These are phyloP conservation scores for Malus asiatica DNA, from an alignment of 306 rosid genomes.

Conservation along the genomic window DNA sequence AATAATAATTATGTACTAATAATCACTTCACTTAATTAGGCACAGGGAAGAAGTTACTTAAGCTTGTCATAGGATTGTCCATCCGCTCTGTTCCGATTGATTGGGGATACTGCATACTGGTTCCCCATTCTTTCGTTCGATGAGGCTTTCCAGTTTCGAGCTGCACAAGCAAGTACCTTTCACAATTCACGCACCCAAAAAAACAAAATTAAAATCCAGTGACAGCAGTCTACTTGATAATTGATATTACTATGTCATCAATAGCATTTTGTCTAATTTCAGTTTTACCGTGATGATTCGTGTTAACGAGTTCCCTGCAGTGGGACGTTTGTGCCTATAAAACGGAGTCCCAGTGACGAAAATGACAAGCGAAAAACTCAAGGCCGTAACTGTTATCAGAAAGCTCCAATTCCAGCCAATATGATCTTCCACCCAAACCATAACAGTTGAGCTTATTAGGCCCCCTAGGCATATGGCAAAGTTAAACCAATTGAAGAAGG, in stretches of 20 bases:
- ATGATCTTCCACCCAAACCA: slow-evolving; percentile 35
- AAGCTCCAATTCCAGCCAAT: slow-evolving; percentile 30
- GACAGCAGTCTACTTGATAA: not conserved
- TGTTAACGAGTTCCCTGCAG: slow-evolving; percentile 21
- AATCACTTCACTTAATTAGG: not conserved
- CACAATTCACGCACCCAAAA: not conserved
- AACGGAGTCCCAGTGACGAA: slow-evolving; percentile 17
- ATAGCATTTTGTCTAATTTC: too few relatives aligned
- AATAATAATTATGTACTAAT: not conserved
- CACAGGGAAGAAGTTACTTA: not conserved
- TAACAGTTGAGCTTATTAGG: slow-evolving; percentile 19
- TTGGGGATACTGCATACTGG: not conserved
- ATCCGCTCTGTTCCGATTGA: not conserved
- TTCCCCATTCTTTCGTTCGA: not conserved
- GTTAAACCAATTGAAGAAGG: slow-evolving; percentile 41
- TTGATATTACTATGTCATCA: too few relatives aligned
- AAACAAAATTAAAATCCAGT: not conserved
- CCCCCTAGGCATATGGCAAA: slow-evolving; percentile 21
- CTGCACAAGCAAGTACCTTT: slow-evolving; percentile 24
- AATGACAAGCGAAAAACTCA: slow-evolving; percentile 8
- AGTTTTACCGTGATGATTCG: slow-evolving; percentile 24
- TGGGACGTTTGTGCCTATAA: slow-evolving; percentile 24
- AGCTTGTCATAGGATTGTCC: slow-evolving; percentile 1
- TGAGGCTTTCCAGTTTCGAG: slow-evolving; percentile 4
- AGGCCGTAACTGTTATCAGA: not conserved